Percentiles rank a stretch among this genome's conserved stretches.
Conservation (phyloP, 495 filamentous ascomycete species). For the Trichoderma reesei region DNA sequence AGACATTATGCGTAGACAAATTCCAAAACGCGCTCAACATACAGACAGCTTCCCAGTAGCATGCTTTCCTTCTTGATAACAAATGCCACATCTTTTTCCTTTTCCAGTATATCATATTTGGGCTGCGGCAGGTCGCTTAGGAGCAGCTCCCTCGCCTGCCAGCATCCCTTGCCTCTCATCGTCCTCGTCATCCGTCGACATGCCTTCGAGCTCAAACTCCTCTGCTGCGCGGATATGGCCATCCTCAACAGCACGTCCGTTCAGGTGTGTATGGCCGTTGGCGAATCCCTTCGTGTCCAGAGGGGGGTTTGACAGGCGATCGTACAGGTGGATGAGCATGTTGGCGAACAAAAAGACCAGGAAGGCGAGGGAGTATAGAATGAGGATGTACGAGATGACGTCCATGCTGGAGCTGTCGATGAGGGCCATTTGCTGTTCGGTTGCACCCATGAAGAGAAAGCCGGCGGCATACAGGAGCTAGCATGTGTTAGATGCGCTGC, state of each 20-base stretch:
- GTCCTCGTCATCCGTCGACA: conserved; percentile 81
- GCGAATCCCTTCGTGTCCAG: conserved; percentile 20
- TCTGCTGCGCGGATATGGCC: conserved; percentile 60
- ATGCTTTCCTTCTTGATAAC: background rate
- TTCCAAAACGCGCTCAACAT: background rate
- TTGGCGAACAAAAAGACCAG: conserved; percentile 82
- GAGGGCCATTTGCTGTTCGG: conserved; percentile 86
- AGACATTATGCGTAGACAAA: background rate
- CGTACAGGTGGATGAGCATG: conserved; percentile 76
- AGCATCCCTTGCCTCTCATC: conserved; percentile 28
- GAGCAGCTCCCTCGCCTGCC: conserved; percentile 17
- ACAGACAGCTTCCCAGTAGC: background rate
- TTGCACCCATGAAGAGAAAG: conserved; percentile 95
- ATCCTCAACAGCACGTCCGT: conserved; percentile 48
- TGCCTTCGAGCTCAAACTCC: conserved; percentile 81
- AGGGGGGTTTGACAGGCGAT: conserved; percentile 36
- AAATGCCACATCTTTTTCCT: background rate
- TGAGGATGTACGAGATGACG: conserved; percentile 83
- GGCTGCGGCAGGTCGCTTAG: background rate
- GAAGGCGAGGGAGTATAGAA: conserved; percentile 83
- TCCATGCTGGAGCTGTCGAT: conserved; percentile 63
- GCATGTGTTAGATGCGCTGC: conserved; percentile 7
- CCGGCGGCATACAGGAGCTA: conserved; percentile 88
- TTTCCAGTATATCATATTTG: background rate
- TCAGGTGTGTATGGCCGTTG: conserved; percentile 28